Base-by-base conservation (phyloP, 371 early-diverging fungal genomes). In the Mucor indicus region DNA sequence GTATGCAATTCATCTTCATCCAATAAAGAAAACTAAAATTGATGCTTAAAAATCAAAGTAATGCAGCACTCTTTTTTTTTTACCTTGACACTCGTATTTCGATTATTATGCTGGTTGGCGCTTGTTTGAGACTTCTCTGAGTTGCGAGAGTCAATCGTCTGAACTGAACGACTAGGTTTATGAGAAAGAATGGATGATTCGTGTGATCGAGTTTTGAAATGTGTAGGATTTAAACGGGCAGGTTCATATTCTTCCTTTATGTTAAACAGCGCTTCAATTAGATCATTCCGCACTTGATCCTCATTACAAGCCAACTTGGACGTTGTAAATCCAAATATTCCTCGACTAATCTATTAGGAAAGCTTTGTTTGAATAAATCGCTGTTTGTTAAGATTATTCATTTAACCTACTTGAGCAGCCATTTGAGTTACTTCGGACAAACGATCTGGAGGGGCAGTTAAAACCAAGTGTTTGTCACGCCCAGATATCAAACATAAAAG, bases 251-350 rank as follows among this genome's bases (percentile, higher is more conserved):
- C 70, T 13, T 58, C 60, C 12, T 54, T 53, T 16, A 68, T 52
- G 36, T 53, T 58, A 31, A 69, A 75, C 7, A 75, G 48, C 10
- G 48, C 41, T 15, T 68, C 64, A 13, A 75, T 56, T 3, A 75
- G 48, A 24, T 68, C 72, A 6, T 46, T 23, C 25, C 59, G 57
- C 7, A 49, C 57, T 39, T 67, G 69, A 5, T 53, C 24, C 10
- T 45, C 46, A 22, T 57, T 52, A 39, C 75, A 75, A 9, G 44
- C 42, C 24, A 67, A 56, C 47, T 62, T 64, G 3, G 71, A 60
- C 17, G 65, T 64, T 1, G 72, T 67, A 22, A 75, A 62, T 6
- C 75, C 75, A 61, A 75, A 75, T 25, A 75, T 39, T 35, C 63
- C 38, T 10, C 64, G 56, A 38, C 66, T 64, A 25, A 75, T 64